Evolutionary conservation across 2,329 filamentous ascomycete species (phyloP), one percentile per base, ranked within the genome.

Genomic region (Ophiostoma sp.): DNA sequence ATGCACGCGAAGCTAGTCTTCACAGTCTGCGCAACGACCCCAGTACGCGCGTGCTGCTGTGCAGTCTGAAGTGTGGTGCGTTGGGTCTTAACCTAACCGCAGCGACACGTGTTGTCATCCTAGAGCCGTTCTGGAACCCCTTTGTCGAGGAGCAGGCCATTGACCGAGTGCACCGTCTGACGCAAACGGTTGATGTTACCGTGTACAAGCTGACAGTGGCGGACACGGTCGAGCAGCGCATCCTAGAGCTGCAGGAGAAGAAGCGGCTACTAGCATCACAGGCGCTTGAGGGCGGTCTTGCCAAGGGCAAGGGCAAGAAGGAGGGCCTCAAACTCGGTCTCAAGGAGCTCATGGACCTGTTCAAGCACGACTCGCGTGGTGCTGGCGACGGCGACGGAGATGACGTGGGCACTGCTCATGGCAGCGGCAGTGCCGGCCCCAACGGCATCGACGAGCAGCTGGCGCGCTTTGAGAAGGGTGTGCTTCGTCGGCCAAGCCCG

Each of bases 141-240:
- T 99, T 99, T 75, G 92, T 99, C 45, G 95, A 99, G 81, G 95
- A 99, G 77, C 95, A 99, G 82, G 95, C 95, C 65, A 99, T 99
- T 73, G 95, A 99, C 78, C 92, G 95, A 67, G 95, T 99, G 40
- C 95, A 99, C 77, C 92, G 95, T n/a, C 89, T 99, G 67, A 98
- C 96, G 55, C 95, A 99, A 79, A 97, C 92, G 1, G 85, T 94
- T 55, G 93, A 98, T 75, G 95, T 99, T 45, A 87, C 94, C 68
- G 92, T 99, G 71, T 99, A 97, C 82, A 96, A 95, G 75, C 86
- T 99, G 74, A 97, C 93, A 2, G 89, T 99, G 70, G 86, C 87
- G 72, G 84, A 89, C 72, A 93, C 90, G 0, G 94, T 99, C 68
- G 95, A 99, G 81, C 93, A 94, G 78, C 88, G 93, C 69, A 99